phyloP scores from a whole-genome alignment of 176 grass and related monocot species.

The Triticum dicoccoides region DNA sequence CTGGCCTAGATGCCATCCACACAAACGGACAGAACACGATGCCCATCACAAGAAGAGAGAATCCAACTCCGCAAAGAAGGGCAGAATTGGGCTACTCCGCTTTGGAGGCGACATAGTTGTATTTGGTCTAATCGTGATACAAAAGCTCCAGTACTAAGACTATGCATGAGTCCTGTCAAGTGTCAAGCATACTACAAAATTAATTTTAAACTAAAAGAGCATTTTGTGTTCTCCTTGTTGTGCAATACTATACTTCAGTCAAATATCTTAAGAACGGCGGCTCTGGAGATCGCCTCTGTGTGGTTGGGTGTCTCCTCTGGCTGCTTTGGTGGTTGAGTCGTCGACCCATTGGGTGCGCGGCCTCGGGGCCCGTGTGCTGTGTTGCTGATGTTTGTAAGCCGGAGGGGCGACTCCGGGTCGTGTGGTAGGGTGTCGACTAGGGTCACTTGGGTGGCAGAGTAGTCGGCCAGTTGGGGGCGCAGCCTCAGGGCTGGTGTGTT shows the following conservation, averaged over 20 bases:
- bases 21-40: too few relatives aligned
- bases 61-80: too few relatives aligned
- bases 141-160: background rate
- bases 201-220: constrained; percentile 1
- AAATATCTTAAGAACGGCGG: background rate
- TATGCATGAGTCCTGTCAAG: constrained; percentile 12
- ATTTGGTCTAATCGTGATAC: background rate
- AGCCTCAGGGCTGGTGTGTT: background rate
- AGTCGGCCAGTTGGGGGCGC: background rate
- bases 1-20: too few relatives aligned
- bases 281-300: background rate
- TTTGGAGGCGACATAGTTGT: background rate
- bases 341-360: background rate
- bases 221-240: background rate
- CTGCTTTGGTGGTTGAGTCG: background rate
- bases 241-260: background rate
- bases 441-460: background rate
- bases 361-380: background rate
- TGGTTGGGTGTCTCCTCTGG: background rate
- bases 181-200: constrained; percentile 20
- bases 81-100: too few relatives aligned
- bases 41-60: too few relatives aligned
- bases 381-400: background rate
- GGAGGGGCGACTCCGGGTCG: background rate
- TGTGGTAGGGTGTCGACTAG: background rate